These are phyloP conservation scores for Colletotrichum sp. DNA, from an alignment of 2,329 filamentous ascomycete species.

Conservation along the genomic window DNA sequence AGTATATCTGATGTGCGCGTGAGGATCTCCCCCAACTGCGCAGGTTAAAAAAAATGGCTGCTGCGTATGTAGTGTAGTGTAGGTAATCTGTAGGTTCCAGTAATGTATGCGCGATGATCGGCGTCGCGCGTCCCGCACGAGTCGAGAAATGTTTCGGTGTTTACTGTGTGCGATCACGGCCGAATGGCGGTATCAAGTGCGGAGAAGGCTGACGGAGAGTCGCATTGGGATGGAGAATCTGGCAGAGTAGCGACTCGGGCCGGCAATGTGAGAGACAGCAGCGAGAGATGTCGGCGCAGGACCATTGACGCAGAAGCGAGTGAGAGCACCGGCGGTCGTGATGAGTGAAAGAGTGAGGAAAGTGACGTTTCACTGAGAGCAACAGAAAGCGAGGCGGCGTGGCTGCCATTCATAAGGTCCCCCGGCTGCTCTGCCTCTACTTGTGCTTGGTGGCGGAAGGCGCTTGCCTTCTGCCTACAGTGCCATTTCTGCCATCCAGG, in stretches of 20 bases:
- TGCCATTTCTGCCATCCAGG: background rate
- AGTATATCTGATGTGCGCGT: background rate
- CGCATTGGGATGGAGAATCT: background rate
- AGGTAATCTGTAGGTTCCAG: background rate
- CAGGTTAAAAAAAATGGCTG: background rate
- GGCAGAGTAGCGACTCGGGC: background rate
- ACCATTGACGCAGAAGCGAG: background rate
- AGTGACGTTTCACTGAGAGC: background rate
- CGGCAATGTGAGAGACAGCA: background rate
- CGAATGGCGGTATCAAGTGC: background rate
- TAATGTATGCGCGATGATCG: background rate
- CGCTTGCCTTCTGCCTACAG: background rate
- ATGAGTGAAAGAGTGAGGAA: background rate
- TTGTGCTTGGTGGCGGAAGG: background rate
- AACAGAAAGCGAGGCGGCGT: background rate
- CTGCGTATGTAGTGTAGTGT: background rate
- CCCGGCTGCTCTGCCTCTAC: background rate
- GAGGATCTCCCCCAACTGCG: background rate
- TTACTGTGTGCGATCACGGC: conserved; percentile 7
- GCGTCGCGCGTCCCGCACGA: background rate
- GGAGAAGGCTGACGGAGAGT: conserved; percentile 4
- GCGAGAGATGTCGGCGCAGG: background rate
- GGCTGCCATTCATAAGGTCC: background rate
- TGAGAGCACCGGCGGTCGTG: background rate
- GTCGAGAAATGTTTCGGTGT: background rate